These are phyloP conservation scores for Oryza australiensis DNA, from an alignment of 176 grass and related monocot species.

Conservation along the genomic window DNA sequence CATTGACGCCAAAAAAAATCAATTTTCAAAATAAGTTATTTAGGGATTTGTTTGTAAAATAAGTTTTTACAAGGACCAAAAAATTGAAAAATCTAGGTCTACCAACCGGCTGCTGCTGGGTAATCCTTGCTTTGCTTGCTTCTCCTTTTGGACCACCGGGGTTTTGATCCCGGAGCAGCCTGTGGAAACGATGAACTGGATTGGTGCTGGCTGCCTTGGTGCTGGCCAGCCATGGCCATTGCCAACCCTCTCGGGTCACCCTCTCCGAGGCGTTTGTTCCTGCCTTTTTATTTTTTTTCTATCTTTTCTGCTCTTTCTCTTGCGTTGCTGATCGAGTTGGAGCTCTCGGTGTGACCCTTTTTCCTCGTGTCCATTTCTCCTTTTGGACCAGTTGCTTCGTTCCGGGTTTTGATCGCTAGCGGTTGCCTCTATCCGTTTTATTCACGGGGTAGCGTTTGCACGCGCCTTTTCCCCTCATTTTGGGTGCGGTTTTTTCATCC, in stretches of 20 bases:
- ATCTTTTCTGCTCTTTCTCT: background rate
- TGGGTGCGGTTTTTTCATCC: too few relatives aligned
- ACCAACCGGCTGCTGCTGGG: background rate
- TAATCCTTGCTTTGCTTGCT: background rate
- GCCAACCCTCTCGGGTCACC: background rate
- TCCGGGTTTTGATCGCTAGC: background rate
- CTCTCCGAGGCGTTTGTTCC: background rate
- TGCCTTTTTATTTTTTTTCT: background rate
- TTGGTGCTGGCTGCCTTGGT: background rate
- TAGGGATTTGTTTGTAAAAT: too few relatives aligned
- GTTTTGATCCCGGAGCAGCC: conserved; percentile 34
- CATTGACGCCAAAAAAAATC: too few relatives aligned
- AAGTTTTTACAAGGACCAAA: too few relatives aligned
- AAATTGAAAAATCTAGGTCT: too few relatives aligned
- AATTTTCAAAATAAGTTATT: too few relatives aligned
- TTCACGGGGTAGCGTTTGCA: background rate
- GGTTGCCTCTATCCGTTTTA: background rate
- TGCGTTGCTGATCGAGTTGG: background rate
- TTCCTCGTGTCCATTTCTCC: conserved; percentile 30
- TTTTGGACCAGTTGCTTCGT: background rate
- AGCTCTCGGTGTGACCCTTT: conserved; percentile 1
- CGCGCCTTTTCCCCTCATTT: background rate
- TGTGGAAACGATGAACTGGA: conserved; percentile 23
- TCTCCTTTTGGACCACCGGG: conserved; percentile 34
- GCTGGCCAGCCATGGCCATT: background rate